Evolutionary conservation across 2,329 filamentous ascomycete species (phyloP).

Genomic region (Phoma sp.): DNA sequence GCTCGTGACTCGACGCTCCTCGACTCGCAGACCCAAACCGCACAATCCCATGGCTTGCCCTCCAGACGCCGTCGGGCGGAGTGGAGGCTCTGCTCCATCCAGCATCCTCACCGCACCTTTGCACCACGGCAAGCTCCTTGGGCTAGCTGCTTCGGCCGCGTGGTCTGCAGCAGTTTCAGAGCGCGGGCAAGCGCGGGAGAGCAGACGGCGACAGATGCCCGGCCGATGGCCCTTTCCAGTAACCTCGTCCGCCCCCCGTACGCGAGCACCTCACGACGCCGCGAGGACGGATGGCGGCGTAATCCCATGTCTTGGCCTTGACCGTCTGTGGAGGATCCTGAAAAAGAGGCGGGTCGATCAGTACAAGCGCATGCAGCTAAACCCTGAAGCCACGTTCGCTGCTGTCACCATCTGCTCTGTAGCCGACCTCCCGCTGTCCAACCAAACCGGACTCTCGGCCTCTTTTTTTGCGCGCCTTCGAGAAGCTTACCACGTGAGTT

Average conservation of each 20-base stretch:
- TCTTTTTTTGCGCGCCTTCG: conserved; percentile 24
- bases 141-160: conserved; percentile 30
- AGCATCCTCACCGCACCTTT: conserved; percentile 33
- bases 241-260: conserved; percentile 38
- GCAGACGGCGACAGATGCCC: conserved; percentile 29
- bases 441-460: conserved; percentile 12
- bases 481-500: conserved; percentile 30
- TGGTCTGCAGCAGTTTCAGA: conserved; percentile 39
- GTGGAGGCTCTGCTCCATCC: conserved; percentile 14
- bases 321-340: conserved; percentile 47
- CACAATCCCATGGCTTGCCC: conserved; percentile 1
- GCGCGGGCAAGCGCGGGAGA: conserved; percentile 43
- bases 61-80: conserved; percentile 6
- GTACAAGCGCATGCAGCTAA: conserved; percentile 48
- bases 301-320: conserved; percentile 37
- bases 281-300: conserved; percentile 44
- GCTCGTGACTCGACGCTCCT: conserved; percentile 20
- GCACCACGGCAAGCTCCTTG: conserved; percentile 24
- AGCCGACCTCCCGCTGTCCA: conserved; percentile 31
- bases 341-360: conserved; percentile 48
- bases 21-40: neutral
- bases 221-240: conserved; percentile 38
- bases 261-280: conserved; percentile 38
- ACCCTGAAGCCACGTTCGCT: conserved; percentile 49
- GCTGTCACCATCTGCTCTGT: conserved; percentile 34